Conservation (phyloP, 2,329 filamentous ascomycete genomes). For the Penicillium nordicum region DNA sequence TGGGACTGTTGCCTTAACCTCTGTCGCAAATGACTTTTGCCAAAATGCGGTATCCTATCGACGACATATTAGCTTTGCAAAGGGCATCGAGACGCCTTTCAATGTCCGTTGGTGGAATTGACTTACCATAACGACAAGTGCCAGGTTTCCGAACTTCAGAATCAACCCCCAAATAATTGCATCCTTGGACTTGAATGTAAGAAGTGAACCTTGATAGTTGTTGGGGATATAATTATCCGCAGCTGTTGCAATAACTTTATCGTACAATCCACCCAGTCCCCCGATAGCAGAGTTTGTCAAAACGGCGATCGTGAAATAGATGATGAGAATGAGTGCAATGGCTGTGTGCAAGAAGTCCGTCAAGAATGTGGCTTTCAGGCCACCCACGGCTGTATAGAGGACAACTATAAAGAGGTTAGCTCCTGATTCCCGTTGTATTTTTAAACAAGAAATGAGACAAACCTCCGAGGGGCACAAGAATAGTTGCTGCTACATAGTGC, state of each 20-base stretch:
- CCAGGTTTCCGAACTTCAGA: slow-evolving; percentile 50
- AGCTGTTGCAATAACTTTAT: slow-evolving; percentile 46
- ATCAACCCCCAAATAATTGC: slow-evolving; percentile 47
- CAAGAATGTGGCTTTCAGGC: slow-evolving; percentile 50
- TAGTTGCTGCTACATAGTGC: slow-evolving; percentile 47
- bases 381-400: slow-evolving; percentile 49
- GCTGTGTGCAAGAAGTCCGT: slow-evolving; percentile 51
- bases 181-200: slow-evolving; percentile 49
- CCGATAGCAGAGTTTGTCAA: slow-evolving; percentile 44
- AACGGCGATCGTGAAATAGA: slow-evolving; percentile 49
- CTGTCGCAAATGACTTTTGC: slow-evolving; percentile 52
- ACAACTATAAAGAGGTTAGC: slow-evolving; percentile 35
- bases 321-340: slow-evolving; percentile 48
- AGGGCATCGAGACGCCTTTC: too few relatives aligned
- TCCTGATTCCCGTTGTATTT: neutral
- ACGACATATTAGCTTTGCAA: neutral
- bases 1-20: slow-evolving; percentile 48
- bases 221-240: slow-evolving; percentile 43
- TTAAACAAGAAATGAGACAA: slow-evolving; percentile 5
- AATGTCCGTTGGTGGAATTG: neutral
- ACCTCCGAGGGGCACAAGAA: slow-evolving; percentile 48
- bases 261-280: slow-evolving; percentile 45
- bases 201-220: slow-evolving; percentile 48
- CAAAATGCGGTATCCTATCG: slow-evolving; percentile 50
- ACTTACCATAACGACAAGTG: slow-evolving; percentile 48